phyloP scores from a whole-genome alignment of 2,329 filamentous ascomycete genomes.

The Hymenoscyphus fraxineus region DNA sequence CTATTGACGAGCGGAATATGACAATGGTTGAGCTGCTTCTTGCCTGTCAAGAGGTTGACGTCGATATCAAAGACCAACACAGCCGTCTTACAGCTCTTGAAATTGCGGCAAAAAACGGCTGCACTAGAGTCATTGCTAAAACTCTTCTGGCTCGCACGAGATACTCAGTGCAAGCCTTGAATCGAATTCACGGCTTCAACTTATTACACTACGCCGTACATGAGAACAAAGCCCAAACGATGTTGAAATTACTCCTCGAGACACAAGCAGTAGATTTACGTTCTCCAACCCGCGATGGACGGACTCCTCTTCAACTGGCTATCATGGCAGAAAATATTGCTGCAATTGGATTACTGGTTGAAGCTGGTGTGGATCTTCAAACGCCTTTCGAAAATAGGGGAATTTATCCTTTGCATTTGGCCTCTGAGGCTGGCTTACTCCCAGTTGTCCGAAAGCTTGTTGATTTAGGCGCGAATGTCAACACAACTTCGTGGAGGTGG shows the following conservation, averaged over 20 bases:
- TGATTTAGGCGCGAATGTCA: not conserved
- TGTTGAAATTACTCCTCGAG: not conserved
- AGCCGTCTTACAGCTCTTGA: not conserved
- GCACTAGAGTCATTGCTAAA: not conserved
- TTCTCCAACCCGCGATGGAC: not conserved
- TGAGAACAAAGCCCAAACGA: not conserved
- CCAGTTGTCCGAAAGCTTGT: not conserved
- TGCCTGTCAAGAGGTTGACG: not conserved
- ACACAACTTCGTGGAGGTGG: not conserved
- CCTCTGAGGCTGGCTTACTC: not conserved
- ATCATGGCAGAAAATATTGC: not conserved
- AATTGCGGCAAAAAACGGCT: not conserved
- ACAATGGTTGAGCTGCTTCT: not conserved
- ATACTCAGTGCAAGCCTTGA: not conserved
- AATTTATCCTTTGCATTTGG: not conserved
- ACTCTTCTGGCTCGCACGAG: not conserved
- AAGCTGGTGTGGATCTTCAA: not conserved
- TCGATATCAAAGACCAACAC: not conserved
- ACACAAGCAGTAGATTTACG: not conserved
- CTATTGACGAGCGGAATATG: not conserved
- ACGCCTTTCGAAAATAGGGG: not conserved
- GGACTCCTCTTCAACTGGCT: not conserved
- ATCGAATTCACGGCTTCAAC: not conserved
- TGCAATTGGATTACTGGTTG: not conserved
- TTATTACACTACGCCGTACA: not conserved